Conservation (phyloP, 805 yeast genomes). For the Pichia nakasei region DNA sequence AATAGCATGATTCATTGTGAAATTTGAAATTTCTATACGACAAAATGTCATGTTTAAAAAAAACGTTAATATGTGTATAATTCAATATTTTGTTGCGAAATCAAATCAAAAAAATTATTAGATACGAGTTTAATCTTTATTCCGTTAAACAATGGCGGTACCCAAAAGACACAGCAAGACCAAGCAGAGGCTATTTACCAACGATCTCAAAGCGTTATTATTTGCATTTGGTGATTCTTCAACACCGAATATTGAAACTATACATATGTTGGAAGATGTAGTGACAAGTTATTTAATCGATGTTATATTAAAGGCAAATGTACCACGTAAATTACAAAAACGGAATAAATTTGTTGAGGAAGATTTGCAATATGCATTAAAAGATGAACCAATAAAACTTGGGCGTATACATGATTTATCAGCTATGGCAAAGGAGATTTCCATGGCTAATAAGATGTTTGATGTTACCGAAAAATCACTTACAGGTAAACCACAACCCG, state of each 20-base stretch:
- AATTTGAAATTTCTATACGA: too few relatives aligned
- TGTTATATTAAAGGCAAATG: constrained; percentile 41
- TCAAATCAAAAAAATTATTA: too few relatives aligned
- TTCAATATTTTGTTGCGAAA: too few relatives aligned
- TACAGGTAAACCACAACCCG: constrained; percentile 11
- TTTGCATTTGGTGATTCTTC: constrained; percentile 68
- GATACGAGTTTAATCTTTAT: too few relatives aligned
- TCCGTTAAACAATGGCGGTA: constrained; percentile 7
- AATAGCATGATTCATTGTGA: too few relatives aligned
- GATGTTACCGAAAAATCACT: constrained; percentile 50
- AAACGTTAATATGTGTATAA: too few relatives aligned
- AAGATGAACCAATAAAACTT: constrained; percentile 57
- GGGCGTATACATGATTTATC: constrained; percentile 64
- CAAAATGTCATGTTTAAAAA: too few relatives aligned
- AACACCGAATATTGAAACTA: constrained; percentile 59
- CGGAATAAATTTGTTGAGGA: constrained; percentile 61
- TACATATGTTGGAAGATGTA: constrained; percentile 58
- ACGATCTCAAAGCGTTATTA: constrained; percentile 45
- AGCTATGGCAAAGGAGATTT: constrained; percentile 48
- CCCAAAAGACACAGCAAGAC: constrained; percentile 13
- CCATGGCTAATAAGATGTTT: constrained; percentile 58
- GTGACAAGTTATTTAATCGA: constrained; percentile 55
- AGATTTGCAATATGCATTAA: constrained; percentile 61
- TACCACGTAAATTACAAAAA: constrained; percentile 38
- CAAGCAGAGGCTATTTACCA: constrained; percentile 26